Percentiles rank a stretch among this genome's conserved stretches.
Conservation (phyloP, 768 basidiomycete genomes). For the Panellus pusillus region DNA sequence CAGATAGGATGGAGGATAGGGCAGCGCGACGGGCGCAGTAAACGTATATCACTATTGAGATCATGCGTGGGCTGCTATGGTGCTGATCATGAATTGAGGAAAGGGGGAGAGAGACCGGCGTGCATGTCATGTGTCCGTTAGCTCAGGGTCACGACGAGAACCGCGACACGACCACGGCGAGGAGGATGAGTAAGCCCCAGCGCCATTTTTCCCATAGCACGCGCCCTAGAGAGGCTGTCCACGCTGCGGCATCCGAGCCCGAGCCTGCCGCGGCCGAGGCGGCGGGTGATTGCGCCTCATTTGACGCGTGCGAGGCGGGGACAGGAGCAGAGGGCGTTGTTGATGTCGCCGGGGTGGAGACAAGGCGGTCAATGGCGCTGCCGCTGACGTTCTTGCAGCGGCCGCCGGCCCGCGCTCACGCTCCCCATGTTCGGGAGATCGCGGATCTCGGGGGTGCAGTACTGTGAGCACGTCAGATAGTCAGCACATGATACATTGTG, state of each 20-base stretch:
- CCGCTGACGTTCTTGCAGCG: slow-evolving; percentile 22
- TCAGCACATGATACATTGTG: slow-evolving; percentile 6
- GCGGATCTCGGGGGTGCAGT: slow-evolving; percentile 60
- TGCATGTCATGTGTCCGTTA: slow-evolving; percentile 26
- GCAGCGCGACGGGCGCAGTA: no score
- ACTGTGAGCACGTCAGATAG: slow-evolving; percentile 44
- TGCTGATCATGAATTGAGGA: no score
- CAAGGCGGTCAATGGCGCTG: slow-evolving; percentile 12
- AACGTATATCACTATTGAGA: no score
- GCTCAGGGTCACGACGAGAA: slow-evolving; percentile 51
- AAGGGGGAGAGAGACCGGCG: not conserved
- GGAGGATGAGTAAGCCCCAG: slow-evolving; percentile 74
- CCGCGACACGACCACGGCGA: slow-evolving; percentile 77
- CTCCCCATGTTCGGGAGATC: slow-evolving; percentile 93
- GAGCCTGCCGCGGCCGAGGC: slow-evolving; percentile 4
- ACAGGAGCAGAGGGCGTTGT: no score
- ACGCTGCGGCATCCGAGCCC: slow-evolving; percentile 37
- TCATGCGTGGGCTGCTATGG: no score
- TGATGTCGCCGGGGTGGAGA: slow-evolving; percentile 7
- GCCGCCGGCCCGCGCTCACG: slow-evolving; percentile 49
- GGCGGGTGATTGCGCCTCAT: slow-evolving; percentile 24
- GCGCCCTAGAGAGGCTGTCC: slow-evolving; percentile 62
- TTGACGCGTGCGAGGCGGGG: slow-evolving; percentile 4
- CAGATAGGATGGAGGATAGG: no score
- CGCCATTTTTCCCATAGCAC: slow-evolving; percentile 84